phyloP scores from a whole-genome alignment of 495 filamentous ascomycete species.

The Daldinia grandis region DNA sequence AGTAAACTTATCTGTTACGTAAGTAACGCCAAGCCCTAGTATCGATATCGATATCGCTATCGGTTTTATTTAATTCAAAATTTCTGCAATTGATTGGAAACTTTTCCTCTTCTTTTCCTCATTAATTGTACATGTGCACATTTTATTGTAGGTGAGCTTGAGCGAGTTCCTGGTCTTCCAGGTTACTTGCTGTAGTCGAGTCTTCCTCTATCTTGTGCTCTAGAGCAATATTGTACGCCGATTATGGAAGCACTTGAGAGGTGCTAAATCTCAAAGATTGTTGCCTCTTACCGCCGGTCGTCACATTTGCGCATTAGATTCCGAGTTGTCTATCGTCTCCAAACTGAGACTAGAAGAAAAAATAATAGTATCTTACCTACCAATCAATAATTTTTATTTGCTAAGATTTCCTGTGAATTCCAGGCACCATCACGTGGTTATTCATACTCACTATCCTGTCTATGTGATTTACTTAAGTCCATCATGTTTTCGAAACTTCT shows the following conservation, averaged over 20 bases:
- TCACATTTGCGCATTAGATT: slow-evolving; percentile 52
- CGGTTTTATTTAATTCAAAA: slow-evolving; percentile 17
- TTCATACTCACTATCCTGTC: background rate
- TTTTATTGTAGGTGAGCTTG: slow-evolving; percentile 88
- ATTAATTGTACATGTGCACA: slow-evolving; percentile 72
- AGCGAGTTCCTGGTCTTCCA: slow-evolving; percentile 50
- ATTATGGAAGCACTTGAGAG: slow-evolving; percentile 68
- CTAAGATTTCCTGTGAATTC: background rate
- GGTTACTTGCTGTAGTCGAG: slow-evolving; percentile 56
- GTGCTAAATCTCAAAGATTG: slow-evolving; percentile 57
- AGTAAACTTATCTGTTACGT: slow-evolving; percentile 1
- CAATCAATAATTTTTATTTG: background rate
- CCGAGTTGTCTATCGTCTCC: background rate
- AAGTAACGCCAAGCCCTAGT: background rate
- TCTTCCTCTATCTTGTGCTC: slow-evolving; percentile 70
- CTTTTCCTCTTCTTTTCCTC: slow-evolving; percentile 53
- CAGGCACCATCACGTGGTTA: background rate
- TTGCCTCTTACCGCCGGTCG: slow-evolving; percentile 69
- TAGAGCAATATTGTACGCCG: slow-evolving; percentile 64
- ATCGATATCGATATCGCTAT: background rate
- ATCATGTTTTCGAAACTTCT: background rate
- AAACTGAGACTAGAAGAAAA: background rate
- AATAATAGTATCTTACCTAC: background rate
- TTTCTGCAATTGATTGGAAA: slow-evolving; percentile 38
- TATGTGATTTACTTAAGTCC: background rate